phyloP scores from a whole-genome alignment of 495 filamentous ascomycete genomes.

The Talaromyces wortmannii region DNA sequence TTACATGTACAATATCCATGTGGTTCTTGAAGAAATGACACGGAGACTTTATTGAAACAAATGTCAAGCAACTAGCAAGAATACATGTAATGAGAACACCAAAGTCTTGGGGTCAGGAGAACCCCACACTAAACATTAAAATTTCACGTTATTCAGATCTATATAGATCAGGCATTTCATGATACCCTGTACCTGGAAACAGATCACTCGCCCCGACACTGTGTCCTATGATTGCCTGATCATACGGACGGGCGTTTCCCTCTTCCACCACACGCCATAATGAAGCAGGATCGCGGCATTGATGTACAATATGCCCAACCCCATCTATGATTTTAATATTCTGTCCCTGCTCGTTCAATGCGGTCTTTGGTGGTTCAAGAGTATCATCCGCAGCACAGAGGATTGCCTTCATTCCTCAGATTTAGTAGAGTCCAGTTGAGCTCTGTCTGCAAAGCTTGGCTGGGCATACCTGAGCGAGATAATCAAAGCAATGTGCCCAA shows the following conservation, averaged over 20 bases:
- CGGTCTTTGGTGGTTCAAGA: slow-evolving; percentile 20
- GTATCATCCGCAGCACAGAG: slow-evolving; percentile 15
- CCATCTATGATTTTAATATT: slow-evolving; percentile 7
- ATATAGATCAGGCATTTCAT: not conserved
- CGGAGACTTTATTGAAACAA: too few species aligned
- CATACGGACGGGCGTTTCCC: not conserved
- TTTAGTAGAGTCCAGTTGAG: too few species aligned
- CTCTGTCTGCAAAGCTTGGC: not conserved
- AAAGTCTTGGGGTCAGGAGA: too few species aligned
- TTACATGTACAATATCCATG: too few species aligned
- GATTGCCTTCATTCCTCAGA: slow-evolving; percentile 6
- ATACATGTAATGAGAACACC: too few species aligned
- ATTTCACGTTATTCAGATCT: not conserved
- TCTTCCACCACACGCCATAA: not conserved
- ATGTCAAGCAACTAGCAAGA: too few species aligned
- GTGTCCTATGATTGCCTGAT: not conserved
- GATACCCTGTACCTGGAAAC: not conserved
- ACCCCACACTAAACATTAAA: too few species aligned
- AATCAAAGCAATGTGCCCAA: slow-evolving; percentile 16
- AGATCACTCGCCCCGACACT: not conserved
- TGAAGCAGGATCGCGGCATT: slow-evolving; percentile 8
- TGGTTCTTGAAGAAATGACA: too few species aligned
- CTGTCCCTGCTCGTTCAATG: slow-evolving; percentile 10
- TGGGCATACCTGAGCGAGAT: slow-evolving; percentile 13
- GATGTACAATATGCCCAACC: slow-evolving; percentile 8